A percentile compares a stretch with the other conserved stretches of the same genome.
phyloP scores from a whole-genome alignment of 2,329 filamentous ascomycete species.

The Cordyceps cateniannulata region DNA sequence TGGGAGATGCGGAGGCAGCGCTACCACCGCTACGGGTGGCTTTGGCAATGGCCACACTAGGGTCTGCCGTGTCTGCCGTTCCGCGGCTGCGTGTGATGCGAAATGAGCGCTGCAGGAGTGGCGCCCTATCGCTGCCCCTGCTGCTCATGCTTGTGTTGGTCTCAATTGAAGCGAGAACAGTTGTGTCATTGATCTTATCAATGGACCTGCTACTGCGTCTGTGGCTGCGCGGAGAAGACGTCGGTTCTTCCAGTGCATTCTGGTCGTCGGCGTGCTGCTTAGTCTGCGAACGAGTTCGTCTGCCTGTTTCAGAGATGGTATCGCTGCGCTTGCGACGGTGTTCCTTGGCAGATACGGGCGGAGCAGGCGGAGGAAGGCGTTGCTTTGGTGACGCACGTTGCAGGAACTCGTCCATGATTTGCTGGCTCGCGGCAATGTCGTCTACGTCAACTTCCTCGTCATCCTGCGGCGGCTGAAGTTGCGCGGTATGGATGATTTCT shows the following conservation, averaged over 20 bases:
- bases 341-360: not conserved
- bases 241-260: slow-evolving; percentile 23
- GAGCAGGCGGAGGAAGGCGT: not conserved
- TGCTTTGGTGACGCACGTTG: slow-evolving; percentile 20
- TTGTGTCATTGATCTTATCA: not conserved
- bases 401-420: slow-evolving; percentile 25
- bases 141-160: not conserved
- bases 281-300: slow-evolving; percentile 10
- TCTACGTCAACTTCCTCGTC: slow-evolving; percentile 2
- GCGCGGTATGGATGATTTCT: slow-evolving; percentile 12
- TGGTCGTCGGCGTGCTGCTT: slow-evolving; percentile 19
- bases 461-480: not conserved
- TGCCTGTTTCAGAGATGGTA: not conserved
- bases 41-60: slow-evolving; percentile 22
- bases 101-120: slow-evolving; percentile 13
- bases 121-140: slow-evolving; percentile 2
- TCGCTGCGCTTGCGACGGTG: slow-evolving; percentile 10
- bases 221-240: slow-evolving; percentile 3
- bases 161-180: not conserved
- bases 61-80: slow-evolving; percentile 21
- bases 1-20: not conserved
- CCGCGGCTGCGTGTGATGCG: slow-evolving; percentile 22
- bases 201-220: not conserved
- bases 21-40: not conserved
- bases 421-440: slow-evolving; percentile 19